Conservation (phyloP, 495 filamentous ascomycete species). For the Aspergillus affinis region DNA sequence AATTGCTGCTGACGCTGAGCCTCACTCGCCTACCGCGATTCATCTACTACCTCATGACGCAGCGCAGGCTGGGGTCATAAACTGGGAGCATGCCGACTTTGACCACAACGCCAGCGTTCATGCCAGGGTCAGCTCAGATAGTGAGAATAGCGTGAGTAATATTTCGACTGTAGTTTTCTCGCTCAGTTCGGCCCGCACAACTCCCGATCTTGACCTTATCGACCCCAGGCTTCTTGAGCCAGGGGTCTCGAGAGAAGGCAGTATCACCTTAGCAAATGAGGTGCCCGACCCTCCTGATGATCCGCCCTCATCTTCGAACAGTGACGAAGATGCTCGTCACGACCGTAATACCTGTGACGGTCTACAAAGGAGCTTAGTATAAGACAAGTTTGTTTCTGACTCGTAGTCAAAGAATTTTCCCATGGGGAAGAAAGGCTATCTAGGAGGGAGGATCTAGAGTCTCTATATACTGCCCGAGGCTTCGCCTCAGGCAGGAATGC, state of each 20-base stretch:
- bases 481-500: too few relatives aligned
- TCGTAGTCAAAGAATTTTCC: too few relatives aligned
- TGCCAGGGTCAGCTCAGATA: constrained; percentile 9
- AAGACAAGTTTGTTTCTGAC: too few relatives aligned
- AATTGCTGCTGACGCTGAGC: constrained; percentile 9
- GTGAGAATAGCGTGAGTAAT: constrained; percentile 9
- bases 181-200: constrained; percentile 8
- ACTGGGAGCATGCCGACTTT: constrained; percentile 7
- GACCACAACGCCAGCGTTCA: constrained; percentile 6
- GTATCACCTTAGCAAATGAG: constrained; percentile 4
- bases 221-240: constrained; percentile 11
- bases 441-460: too few relatives aligned
- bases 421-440: too few relatives aligned
- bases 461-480: too few relatives aligned
- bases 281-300: constrained; percentile 4
- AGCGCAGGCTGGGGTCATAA: constrained; percentile 4
- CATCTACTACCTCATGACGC: constrained; percentile 6
- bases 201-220: constrained; percentile 13
- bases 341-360: too few relatives aligned
- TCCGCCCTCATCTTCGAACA: constrained; percentile 3
- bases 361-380: too few relatives aligned
- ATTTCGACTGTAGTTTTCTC: constrained; percentile 6
- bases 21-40: constrained; percentile 1
- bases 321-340: constrained; percentile 5
- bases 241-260: constrained; percentile 3